Evolutionary conservation across 495 filamentous ascomycete genomes (phyloP), one percentile per base, ranked within the genome.

Genomic region (Umbilicaria muhlenbergii): DNA sequence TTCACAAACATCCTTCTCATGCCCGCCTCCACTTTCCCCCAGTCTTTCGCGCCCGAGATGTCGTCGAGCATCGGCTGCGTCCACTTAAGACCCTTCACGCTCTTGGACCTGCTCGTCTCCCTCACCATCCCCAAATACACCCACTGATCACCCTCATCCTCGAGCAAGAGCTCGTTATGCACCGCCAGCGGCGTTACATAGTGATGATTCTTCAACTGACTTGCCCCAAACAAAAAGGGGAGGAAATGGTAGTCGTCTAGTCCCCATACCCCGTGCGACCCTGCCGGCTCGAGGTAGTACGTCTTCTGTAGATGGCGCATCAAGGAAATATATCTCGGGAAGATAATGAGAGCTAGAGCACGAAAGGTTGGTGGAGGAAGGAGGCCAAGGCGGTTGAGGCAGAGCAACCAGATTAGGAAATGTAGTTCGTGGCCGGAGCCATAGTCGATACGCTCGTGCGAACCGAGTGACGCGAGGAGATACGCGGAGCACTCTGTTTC

Each of bases 41-140:
- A 99, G 44, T 69, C 83, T 58, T 86, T 86, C 4, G 91, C 82
- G n/a, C 81, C 78, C 2, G 81, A 87, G 45, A 99, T 96, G 57
- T 99, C 91, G 55, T 99, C 92, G 32, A 99, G 70, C 92, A 99
- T 95, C 1, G 91, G 91, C 51, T 82, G 88, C 56, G 96, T 91
- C 91, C 91, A 99, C 37, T 92, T 74, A 49, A 99, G 65, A 10
- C 89, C 89, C 49, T 92, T 85, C 35, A 96, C 91, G 1, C 83
- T 94, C 70, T 99, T 99, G 40, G 92, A 88, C 51, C 77, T 81
- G 60, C 94, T 94, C 38, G 96, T 88, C 64, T 91, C 95, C 24
- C 75, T 71, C 24, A 99, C 84, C 62, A 95, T 89, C 42, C 84
- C 80, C 1, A 96, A 72, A 53, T 99, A 99, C 42, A 96, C 60